Base-by-base conservation (phyloP, 108 stramenopile species). In the Fragilaria crotonensis region DNA sequence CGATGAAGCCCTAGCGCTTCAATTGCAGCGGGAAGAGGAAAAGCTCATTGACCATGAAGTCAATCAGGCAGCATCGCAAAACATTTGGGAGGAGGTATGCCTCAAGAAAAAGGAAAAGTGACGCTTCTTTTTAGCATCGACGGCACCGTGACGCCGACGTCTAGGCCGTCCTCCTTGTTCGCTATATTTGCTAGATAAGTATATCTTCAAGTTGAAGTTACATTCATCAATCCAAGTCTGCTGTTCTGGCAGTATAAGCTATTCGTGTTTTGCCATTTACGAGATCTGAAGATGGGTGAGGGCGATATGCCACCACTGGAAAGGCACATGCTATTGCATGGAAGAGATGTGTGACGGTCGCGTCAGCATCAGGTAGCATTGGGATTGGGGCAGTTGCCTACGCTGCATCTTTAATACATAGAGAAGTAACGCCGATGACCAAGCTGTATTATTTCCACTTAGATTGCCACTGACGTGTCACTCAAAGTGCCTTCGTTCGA, bases 1-100 rank as follows among this genome's bases (percentile, higher is more conserved):
- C 49, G 49, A 50, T 19, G 49, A 50, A 50, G 49, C 49, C 20
- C 20, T 50, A 23, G 49, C 49, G 7, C 49, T 23, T 19, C 17
- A 50, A 19, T 7, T 50, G n/a, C 49, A 50, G 5, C 49, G 5
- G 9, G 17, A 50, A 21, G 49, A 50, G 20, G 49, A 50, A 50
- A 25, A 7, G 22, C 23, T 50, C 9, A 19, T 25, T 25, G 7
- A 23, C 5, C 49, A 50, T 7, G 23, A 23, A 19, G 22, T 7
- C 5, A 19, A 25, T 9, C 22, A 50, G 49, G 49, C n/a, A 9
- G 49, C 7, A 9, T 7, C 49, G n/a, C 9, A 23, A 25, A 19
- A 9, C 49, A 5, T 7, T 9, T 7, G 7, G 49, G 49, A 50
- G 7, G 49, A 50, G 20, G 49, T 50, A 7, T 19, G 17, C n/a